phyloP scores from a whole-genome alignment of 108 stramenopile genomes.

The Skeletonema tropicum region DNA sequence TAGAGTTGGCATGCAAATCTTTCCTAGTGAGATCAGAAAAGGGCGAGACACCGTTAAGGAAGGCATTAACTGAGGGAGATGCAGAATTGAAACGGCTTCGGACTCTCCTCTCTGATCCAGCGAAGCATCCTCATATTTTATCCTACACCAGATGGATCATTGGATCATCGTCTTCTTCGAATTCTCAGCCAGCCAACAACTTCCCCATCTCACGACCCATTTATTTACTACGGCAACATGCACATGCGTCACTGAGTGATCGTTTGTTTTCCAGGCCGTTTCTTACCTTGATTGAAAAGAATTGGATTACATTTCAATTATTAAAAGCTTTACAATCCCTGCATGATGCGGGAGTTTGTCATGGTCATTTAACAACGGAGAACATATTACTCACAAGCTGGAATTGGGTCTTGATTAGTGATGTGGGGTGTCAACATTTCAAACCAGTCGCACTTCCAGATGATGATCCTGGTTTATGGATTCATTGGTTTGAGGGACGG shows the following conservation, averaged over 20 bases:
- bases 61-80: slow-evolving; percentile 39
- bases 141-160: slow-evolving; percentile 46
- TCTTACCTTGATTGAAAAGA: slow-evolving; percentile 88
- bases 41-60: slow-evolving; percentile 28
- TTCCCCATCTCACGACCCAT: slow-evolving; percentile 41
- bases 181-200: slow-evolving; percentile 4
- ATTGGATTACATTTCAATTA: slow-evolving; percentile 93
- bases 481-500: slow-evolving; percentile 90
- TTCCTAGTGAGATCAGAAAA: slow-evolving; percentile 41
- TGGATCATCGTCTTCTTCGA: slow-evolving; percentile 18
- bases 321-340: slow-evolving; percentile 82
- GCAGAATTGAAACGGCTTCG: slow-evolving; percentile 50
- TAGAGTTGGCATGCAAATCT: slow-evolving; percentile 42
- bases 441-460: slow-evolving; percentile 84
- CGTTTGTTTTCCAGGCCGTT: slow-evolving; percentile 95
- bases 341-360: slow-evolving; percentile 80
- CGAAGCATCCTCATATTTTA: slow-evolving; percentile 39
- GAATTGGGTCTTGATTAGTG: slow-evolving; percentile 91
- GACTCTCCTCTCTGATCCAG: slow-evolving; percentile 36
- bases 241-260: slow-evolving; percentile 88
- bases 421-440: slow-evolving; percentile 92
- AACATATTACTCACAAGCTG: slow-evolving; percentile 93
- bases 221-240: slow-evolving; percentile 87
- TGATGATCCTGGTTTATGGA: slow-evolving; percentile 92
- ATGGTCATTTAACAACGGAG: slow-evolving; percentile 95